phyloP scores from a whole-genome alignment of 176 grass and related monocot genomes.

The Zoysia japonica region DNA sequence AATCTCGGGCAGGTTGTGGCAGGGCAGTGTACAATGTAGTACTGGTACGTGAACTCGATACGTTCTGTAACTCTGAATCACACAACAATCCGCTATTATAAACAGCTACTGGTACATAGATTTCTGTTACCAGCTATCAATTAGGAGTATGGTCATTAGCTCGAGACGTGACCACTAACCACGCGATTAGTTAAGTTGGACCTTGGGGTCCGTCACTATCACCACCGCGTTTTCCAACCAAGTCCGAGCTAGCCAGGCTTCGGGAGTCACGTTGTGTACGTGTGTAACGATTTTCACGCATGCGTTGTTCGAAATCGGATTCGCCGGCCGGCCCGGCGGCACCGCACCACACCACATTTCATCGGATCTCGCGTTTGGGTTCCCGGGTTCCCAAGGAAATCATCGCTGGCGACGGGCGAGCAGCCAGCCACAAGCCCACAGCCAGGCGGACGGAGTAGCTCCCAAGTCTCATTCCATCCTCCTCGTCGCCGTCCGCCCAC shows the following conservation, averaged over 20 bases:
- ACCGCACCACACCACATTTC: constrained; percentile 34
- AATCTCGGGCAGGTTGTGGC: neutral
- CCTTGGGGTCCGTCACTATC: no score
- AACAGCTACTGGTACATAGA: no score
- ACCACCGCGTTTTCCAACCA: no score
- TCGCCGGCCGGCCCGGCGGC: constrained; percentile 3
- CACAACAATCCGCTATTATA: no score
- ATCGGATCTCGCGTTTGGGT: constrained; percentile 48
- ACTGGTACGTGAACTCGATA: no score
- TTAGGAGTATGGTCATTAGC: no score
- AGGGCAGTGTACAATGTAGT: no score
- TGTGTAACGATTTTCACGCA: neutral
- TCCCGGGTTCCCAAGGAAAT: constrained; percentile 51
- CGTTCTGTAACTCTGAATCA: no score
- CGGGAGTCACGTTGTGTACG: constrained; percentile 10
- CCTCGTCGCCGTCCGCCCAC: constrained; percentile 22
- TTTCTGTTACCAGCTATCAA: no score
- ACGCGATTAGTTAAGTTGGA: no score
- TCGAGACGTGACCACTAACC: no score
- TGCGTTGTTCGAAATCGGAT: constrained; percentile 45
- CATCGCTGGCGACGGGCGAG: neutral
- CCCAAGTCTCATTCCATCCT: neutral
- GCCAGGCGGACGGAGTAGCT: no score
- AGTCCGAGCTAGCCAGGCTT: neutral
- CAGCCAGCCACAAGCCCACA: neutral